Evolutionary conservation across 2,329 filamentous ascomycete species (phyloP).

Genomic region (Colletotrichum australisinense): DNA sequence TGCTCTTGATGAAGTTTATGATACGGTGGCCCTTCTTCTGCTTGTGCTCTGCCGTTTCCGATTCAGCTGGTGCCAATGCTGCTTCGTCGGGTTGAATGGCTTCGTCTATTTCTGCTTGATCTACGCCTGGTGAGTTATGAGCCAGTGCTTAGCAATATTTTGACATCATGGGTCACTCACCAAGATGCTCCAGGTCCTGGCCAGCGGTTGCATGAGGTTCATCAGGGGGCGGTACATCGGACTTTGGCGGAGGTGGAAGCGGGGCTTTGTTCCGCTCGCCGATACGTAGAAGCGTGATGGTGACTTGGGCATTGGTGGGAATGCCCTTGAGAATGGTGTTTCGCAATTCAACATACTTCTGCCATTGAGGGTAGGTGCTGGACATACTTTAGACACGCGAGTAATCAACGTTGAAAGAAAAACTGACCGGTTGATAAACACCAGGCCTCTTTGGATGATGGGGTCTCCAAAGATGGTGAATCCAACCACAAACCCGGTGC

Average conservation of each 20-base stretch:
- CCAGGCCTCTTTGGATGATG: slow-evolving; percentile 69
- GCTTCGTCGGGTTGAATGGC: slow-evolving; percentile 63
- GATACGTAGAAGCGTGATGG: slow-evolving; percentile 82
- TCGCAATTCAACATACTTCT: slow-evolving; percentile 77
- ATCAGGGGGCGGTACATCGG: slow-evolving; percentile 48
- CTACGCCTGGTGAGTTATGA: slow-evolving; percentile 56
- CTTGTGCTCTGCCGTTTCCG: slow-evolving; percentile 58
- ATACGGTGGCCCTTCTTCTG: slow-evolving; percentile 59
- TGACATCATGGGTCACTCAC: slow-evolving; percentile 38
- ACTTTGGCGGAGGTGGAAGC: slow-evolving; percentile 68
- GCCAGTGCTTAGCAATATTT: not conserved
- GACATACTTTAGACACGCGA: slow-evolving; percentile 44
- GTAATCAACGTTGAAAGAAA: slow-evolving; percentile 35
- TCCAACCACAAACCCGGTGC: slow-evolving; percentile 73
- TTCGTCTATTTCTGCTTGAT: slow-evolving; percentile 72
- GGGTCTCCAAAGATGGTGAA: slow-evolving; percentile 86
- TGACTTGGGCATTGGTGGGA: slow-evolving; percentile 87
- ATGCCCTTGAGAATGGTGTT: slow-evolving; percentile 85
- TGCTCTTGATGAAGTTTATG: slow-evolving; percentile 75
- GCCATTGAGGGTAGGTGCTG: slow-evolving; percentile 73
- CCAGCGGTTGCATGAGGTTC: slow-evolving; percentile 58
- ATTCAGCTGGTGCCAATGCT: slow-evolving; percentile 54
- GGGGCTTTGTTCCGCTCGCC: slow-evolving; percentile 86
- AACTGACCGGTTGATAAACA: slow-evolving; percentile 65
- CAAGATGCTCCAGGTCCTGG: slow-evolving; percentile 48